Percentiles rank a stretch among this genome's conserved stretches.
Evolutionary conservation across 495 filamentous ascomycete genomes (phyloP).

Genomic region (Lindgomyces ingoldianus): DNA sequence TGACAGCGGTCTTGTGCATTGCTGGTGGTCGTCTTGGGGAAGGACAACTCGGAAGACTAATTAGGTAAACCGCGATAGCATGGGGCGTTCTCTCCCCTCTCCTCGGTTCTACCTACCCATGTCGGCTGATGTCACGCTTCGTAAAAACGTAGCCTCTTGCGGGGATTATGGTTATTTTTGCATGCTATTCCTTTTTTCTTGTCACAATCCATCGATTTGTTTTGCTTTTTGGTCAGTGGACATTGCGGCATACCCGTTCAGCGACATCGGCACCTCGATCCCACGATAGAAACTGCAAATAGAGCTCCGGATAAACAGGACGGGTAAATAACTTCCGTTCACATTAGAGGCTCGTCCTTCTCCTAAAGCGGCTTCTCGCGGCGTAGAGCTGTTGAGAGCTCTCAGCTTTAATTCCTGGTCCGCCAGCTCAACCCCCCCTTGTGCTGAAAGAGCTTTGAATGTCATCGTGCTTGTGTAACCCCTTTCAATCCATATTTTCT

Average conservation of each 20-base stretch:
- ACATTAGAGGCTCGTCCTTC: constrained; percentile 18
- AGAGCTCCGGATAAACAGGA: constrained; percentile 26
- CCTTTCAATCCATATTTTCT: constrained; percentile 11
- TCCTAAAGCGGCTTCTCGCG: constrained; percentile 18
- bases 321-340: constrained; percentile 30
- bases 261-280: constrained; percentile 24
- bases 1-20: constrained; percentile 55
- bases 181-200: neutral
- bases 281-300: constrained; percentile 17
- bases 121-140: neutral
- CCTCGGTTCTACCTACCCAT: neutral
- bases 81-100: constrained; percentile 3
- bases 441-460: constrained; percentile 2
- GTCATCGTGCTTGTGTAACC: constrained; percentile 20
- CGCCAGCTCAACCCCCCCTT: neutral
- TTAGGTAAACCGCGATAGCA: neutral
- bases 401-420: constrained; percentile 1
- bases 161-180: neutral
- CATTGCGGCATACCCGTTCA: constrained; percentile 9
- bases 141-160: neutral
- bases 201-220: neutral
- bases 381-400: constrained; percentile 12
- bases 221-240: constrained; percentile 20
- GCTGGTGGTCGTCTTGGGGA: constrained; percentile 68
- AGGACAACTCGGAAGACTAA: constrained; percentile 14